Percentiles rank a stretch among this genome's conserved stretches.
Evolutionary conservation across 257 asterid genomes (phyloP).

Genomic region (Striga asiatica): DNA sequence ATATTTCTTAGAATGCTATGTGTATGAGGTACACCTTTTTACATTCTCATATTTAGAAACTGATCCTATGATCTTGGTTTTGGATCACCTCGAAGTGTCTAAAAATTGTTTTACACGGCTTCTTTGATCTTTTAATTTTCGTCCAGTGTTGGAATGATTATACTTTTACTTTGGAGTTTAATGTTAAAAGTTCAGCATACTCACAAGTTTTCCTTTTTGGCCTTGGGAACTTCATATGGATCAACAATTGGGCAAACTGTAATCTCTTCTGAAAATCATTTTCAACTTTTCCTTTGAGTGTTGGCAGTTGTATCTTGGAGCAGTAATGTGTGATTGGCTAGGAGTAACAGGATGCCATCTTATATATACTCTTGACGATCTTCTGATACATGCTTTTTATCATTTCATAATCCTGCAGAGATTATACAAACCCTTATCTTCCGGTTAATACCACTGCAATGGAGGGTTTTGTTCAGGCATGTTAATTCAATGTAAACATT

Average conservation of each 20-base stretch:
- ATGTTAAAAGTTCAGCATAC: no score
- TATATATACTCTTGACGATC: no score
- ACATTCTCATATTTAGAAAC: constrained; percentile 5
- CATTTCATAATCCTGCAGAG: constrained; percentile 38
- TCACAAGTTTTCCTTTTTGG: background rate
- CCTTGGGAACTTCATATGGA: background rate
- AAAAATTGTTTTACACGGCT: background rate
- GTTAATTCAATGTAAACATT: constrained; percentile 12
- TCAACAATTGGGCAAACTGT: background rate
- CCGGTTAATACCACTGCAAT: constrained; percentile 76
- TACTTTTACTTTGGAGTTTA: no score
- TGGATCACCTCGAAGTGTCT: constrained; percentile 1
- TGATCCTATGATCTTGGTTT: background rate
- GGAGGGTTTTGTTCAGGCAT: constrained; percentile 66
- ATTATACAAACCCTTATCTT: constrained; percentile 77
- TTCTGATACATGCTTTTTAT: no score
- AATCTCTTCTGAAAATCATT: background rate
- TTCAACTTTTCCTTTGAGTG: background rate
- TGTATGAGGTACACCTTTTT: background rate
- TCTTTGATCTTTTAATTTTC: background rate
- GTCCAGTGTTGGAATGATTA: background rate
- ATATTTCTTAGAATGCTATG: constrained; percentile 15
- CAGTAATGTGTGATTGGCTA: background rate
- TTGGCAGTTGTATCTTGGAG: no score
- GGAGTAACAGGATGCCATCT: no score